phyloP scores from a whole-genome alignment of 805 yeast genomes.

The Blastobotrys chiropterorum region DNA sequence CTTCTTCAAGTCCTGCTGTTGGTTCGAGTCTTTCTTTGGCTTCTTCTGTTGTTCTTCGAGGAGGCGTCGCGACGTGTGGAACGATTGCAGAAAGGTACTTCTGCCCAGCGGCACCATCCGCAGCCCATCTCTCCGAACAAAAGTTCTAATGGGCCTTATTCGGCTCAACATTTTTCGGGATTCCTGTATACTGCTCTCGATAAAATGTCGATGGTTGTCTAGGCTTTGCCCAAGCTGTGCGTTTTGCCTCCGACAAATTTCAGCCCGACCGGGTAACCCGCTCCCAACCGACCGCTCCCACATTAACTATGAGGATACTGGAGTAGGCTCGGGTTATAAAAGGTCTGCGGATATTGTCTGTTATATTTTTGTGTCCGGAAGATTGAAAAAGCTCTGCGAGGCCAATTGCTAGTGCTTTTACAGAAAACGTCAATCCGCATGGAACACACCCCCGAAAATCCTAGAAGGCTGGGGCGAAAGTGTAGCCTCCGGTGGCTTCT shows the following conservation, averaged over 20 bases:
- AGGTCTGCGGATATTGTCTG: too few relatives aligned
- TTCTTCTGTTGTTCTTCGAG: constrained; percentile 1
- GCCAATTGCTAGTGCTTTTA: too few relatives aligned
- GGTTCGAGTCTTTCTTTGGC: not conserved
- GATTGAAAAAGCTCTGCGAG: too few relatives aligned
- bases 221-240: too few relatives aligned
- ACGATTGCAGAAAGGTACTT: constrained; percentile 4
- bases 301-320: not conserved
- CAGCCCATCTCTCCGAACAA: not conserved
- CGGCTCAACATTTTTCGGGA: not conserved
- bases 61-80: not conserved
- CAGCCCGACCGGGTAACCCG: not conserved
- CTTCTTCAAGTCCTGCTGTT: not conserved
- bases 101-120: not conserved
- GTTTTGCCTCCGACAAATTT: not conserved
- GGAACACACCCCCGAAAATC: too few relatives aligned
- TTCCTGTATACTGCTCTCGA: not conserved
- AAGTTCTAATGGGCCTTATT: not conserved
- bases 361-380: too few relatives aligned
- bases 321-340: too few relatives aligned
- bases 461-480: too few relatives aligned
- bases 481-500: too few relatives aligned
- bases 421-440: too few relatives aligned
- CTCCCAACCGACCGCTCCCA: not conserved
- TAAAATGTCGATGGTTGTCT: not conserved